Evolutionary conservation across 2,329 filamentous ascomycete genomes (phyloP), one percentile per base, ranked within the genome.

Genomic region (Chalaropsis ovoidea): DNA sequence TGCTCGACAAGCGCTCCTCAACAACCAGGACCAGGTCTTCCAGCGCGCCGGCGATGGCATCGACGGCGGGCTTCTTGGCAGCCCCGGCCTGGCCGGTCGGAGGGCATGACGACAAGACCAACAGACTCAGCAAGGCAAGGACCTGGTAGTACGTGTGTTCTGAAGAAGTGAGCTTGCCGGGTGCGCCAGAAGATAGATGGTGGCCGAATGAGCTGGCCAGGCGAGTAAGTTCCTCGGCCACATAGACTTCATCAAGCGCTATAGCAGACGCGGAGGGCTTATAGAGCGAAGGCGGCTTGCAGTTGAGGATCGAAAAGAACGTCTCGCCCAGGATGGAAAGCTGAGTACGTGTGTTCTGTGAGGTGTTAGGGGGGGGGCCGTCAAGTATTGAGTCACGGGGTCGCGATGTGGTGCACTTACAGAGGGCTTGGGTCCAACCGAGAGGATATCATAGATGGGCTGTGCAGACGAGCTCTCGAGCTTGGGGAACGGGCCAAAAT

Each of bases 401-500:
- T 4, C 15, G 1, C 39, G 15, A 4, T 22, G 41, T 2, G 6
- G 8, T 3, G 7, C 0, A 72, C 77, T 62, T 74, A 84, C 81
- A 13, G 81, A 81, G 47, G 78, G 77, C 0, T 74, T 73, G 2
- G 82, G 81, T 0, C 82, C 82, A 24, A 82, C 71, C n/a, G 77
- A 73, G 5, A 84, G 72, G 1, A 77, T 72, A 13, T 78, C 72
- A 52, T 80, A 75, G 1, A 82, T 72, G 0, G 78, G 74, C 0
- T 72, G 69, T 0, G 71, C 72, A 19, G 73, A 70, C 17, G 72
- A 72, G 47, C 74, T 77, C 52, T 78, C 77, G 67, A 81, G 77
- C 17, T 77, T 77, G 0, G 81, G 78, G 61, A 84, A 77, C 0
- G 80, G 79, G 1, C 78, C 78, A 60, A 81, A 81, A 71, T 84